A percentile compares a stretch with the other conserved stretches of the same genome.
Conservation (phyloP, 345 rosid species). For the Firmiana major region DNA sequence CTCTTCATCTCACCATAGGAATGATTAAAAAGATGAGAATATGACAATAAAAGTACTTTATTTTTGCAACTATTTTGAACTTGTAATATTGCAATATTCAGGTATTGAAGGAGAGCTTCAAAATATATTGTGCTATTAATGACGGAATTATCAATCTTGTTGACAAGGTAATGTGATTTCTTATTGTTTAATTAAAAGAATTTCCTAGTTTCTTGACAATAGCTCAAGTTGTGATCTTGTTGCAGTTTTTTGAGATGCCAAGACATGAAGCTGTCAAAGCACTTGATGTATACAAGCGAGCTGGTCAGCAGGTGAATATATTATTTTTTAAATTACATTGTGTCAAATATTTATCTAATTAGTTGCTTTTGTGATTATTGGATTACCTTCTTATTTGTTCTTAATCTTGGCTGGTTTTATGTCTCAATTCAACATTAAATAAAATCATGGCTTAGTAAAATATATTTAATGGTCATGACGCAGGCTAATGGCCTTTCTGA, state of each 20-base stretch:
- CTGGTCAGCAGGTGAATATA: slow-evolving; percentile 73
- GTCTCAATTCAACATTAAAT: slow-evolving; percentile 2
- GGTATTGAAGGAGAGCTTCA: slow-evolving; percentile 98
- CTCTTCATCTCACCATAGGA: background rate
- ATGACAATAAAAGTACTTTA: background rate
- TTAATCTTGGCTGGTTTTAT: background rate
- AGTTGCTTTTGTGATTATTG: background rate
- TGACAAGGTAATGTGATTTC: slow-evolving; percentile 63
- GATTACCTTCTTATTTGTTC: background rate
- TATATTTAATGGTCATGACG: slow-evolving; percentile 12
- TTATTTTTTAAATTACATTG: slow-evolving; percentile 13
- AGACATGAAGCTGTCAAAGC: slow-evolving; percentile 86
- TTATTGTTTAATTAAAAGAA: slow-evolving; percentile 13
- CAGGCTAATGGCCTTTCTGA: slow-evolving; percentile 93
- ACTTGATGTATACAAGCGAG: slow-evolving; percentile 80
- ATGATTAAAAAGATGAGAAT: background rate
- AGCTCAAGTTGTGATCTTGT: slow-evolving; percentile 15
- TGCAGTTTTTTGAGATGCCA: slow-evolving; percentile 98
- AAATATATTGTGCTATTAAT: slow-evolving; percentile 89
- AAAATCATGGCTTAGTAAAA: slow-evolving; percentile 5
- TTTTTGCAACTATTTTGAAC: slow-evolving; percentile 4
- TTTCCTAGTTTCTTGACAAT: slow-evolving; percentile 1
- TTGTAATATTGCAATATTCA: slow-evolving; percentile 31
- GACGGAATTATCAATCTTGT: slow-evolving; percentile 99
- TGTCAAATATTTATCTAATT: background rate